A percentile compares a stretch with the other conserved stretches of the same genome.
These are phyloP conservation scores for Tetrapisispora namnaoensis DNA, from an alignment of 805 yeast genomes.

Conservation along the genomic window DNA sequence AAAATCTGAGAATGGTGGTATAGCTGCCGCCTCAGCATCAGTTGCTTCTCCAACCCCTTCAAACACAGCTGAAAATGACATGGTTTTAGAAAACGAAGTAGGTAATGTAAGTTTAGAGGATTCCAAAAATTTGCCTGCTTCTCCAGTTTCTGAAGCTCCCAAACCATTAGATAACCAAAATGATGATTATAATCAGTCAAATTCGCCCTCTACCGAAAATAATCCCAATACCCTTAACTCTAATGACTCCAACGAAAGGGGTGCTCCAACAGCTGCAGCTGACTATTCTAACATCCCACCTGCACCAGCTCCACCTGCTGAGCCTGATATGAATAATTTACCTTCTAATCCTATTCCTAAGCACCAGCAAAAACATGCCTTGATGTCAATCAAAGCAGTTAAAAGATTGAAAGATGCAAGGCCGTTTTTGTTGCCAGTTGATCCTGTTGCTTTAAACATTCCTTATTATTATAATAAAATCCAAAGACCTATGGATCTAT, in stretches of 20 bases:
- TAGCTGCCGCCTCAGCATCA: not conserved
- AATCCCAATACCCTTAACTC: not conserved
- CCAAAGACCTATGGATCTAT: slow-evolving; percentile 83
- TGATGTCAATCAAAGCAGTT: slow-evolving; percentile 73
- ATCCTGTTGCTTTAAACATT: slow-evolving; percentile 74
- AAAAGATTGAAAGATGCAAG: slow-evolving; percentile 85
- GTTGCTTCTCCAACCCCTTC: slow-evolving; percentile 1
- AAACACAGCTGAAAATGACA: not conserved
- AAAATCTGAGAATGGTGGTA: not conserved
- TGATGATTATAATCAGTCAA: not conserved
- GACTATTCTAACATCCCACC: slow-evolving; percentile 29
- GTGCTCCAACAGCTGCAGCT: not conserved
- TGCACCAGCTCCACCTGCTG: slow-evolving; percentile 66
- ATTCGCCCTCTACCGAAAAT: too few relatives aligned
- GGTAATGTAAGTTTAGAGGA: not conserved
- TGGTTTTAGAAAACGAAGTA: not conserved
- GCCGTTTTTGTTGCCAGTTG: slow-evolving; percentile 87
- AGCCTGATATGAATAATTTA: slow-evolving; percentile 62
- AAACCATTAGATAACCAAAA: not conserved
- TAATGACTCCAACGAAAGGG: not conserved
- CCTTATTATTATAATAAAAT: slow-evolving; percentile 84
- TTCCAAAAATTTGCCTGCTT: slow-evolving; percentile 2
- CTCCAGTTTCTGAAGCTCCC: slow-evolving; percentile 1
- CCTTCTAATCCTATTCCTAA: slow-evolving; percentile 61
- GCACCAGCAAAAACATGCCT: slow-evolving; percentile 76